phyloP scores from a whole-genome alignment of 2,329 filamentous ascomycete species.

The Neofusicoccum ribis region DNA sequence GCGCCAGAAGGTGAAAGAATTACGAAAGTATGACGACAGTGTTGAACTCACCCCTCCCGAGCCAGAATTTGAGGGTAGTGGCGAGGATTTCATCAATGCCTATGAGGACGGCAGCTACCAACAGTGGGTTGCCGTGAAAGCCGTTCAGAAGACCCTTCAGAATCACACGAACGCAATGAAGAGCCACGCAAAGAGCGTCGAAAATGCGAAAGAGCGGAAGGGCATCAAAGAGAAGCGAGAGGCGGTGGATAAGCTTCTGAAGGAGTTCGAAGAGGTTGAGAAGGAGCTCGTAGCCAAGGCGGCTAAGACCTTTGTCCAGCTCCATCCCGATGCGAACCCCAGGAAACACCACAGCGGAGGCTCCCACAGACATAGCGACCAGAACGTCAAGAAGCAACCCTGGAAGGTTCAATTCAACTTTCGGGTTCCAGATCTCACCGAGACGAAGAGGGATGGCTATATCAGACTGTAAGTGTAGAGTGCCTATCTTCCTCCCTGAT shows the following conservation, averaged over 20 bases:
- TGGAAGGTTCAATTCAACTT: conserved; percentile 53
- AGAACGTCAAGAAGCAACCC: background rate
- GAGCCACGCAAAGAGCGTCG: conserved; percentile 27
- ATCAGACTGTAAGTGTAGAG: conserved; percentile 56
- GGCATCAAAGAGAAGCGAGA: conserved; percentile 55
- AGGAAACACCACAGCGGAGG: background rate
- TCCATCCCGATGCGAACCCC: conserved; percentile 52
- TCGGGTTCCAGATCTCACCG: conserved; percentile 49
- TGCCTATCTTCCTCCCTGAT: background rate
- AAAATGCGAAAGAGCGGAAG: conserved; percentile 21
- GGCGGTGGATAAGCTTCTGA: conserved; percentile 54
- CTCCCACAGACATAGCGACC: background rate
- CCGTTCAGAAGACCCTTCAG: conserved; percentile 40
- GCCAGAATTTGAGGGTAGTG: conserved; percentile 25
- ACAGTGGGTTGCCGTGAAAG: conserved; percentile 53
- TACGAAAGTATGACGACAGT: conserved; percentile 47
- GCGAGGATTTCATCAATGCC: conserved; percentile 39
- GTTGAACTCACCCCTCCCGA: conserved; percentile 22
- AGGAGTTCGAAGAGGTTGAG: conserved; percentile 58
- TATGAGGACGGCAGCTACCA: conserved; percentile 60
- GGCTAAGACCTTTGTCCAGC: conserved; percentile 66
- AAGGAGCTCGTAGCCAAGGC: conserved; percentile 55
- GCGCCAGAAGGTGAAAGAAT: conserved; percentile 49
- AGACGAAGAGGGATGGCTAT: conserved; percentile 60
- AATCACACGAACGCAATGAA: conserved; percentile 40